Base-by-base conservation (phyloP, 1,139 yeast genomes). In the Hansenula sp. region DNA sequence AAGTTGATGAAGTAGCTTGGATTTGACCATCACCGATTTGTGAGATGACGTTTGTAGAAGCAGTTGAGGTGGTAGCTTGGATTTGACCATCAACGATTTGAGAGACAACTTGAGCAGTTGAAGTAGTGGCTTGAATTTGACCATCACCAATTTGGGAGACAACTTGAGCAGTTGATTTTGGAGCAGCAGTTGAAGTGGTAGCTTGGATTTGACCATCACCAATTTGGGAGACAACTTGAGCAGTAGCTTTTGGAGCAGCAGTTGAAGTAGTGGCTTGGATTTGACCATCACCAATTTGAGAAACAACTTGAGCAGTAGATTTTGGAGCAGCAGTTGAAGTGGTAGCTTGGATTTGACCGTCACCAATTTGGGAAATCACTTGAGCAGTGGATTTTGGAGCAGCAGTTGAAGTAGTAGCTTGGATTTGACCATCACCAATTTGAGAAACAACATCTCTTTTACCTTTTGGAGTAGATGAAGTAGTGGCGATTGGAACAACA, bases 381-480 rank as follows among this genome's bases (percentile, higher is more conserved):
- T 52, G 58, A 36, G 54, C 50, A 17, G 32, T 27, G 44, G 38
- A 19, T n/a, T n/a, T n/a, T n/a, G n/a, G n/a, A n/a, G n/a, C n/a
- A n/a, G 37, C 29, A 34, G 52, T 40, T 18, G 51, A 24, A 30
- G 54, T 46, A 50, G 76, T 70, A 49, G 75, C 80, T 65, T 80
- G 86, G 50, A 79, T 67, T 67, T 80, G 85, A 54, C 84, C 84
- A 52, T 79, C 84, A 48, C 71, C 69, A 47, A 79, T 76, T 65
- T 79, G 84, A 18, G 71, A 59, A 35, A 68, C 70, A 33, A 70
- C 72, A 33, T 68, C 65, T 47, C 73, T 72, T 41, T 69, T 62
- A 42, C 61, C 54, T 39, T 60, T 61, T 47, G 67, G 61, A 43
- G 63, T 60, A 36, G 46, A 42, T 43, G 64, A 52, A 44, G 72